Evolutionary conservation across 2,329 filamentous ascomycete species (phyloP), one percentile per base, ranked within the genome.

Genomic region (Metarhizium guizhouense): DNA sequence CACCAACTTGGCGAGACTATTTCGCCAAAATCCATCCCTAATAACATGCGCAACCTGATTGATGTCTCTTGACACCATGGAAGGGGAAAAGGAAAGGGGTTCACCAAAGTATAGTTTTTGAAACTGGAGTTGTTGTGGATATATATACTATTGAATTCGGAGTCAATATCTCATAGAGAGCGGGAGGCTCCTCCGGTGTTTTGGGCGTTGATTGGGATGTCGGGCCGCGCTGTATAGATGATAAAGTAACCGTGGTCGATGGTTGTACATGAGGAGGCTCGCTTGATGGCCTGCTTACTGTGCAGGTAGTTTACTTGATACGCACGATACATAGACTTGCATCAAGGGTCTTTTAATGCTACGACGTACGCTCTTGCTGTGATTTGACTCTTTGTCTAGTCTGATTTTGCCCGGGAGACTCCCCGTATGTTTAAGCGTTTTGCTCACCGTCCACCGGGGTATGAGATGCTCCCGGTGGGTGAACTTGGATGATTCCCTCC

Each of bases 11-110:
- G 18, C 47, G 61, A 71, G 25, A 76, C 75, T 6, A 76, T 78
- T 42, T 77, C 75, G 30, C 74, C 76, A 6, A 70, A 64, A 32
- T 72, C 70, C 3, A 62, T 73, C 20, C 76, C 76, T 4, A 67
- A 65, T 16, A 69, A 68, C 34, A 71, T 79, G 70, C 64, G 59
- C 20, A 61, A 61, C n/a, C 58, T 77, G 16, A 67, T 77, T 57
- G 65, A 75, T 18, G 51, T 52, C 18, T 47, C 50, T 13, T 54
- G 16, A 47, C 38, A 14, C 38, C 38, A 14, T 8, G 45, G n/a
- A n/a, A 25, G 25, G 25, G 20, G 25, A 29, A 4, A 4, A 8
- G n/a, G 32, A 11, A 8, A 3, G 32, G 32, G 32, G 32, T 34
- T 34, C 10, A 25, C 25, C 45, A 30, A n/a, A 48, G 8, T 18